These are phyloP conservation scores for Hortiboletus campestris DNA, from an alignment of 768 basidiomycete genomes.

Conservation along the genomic window DNA sequence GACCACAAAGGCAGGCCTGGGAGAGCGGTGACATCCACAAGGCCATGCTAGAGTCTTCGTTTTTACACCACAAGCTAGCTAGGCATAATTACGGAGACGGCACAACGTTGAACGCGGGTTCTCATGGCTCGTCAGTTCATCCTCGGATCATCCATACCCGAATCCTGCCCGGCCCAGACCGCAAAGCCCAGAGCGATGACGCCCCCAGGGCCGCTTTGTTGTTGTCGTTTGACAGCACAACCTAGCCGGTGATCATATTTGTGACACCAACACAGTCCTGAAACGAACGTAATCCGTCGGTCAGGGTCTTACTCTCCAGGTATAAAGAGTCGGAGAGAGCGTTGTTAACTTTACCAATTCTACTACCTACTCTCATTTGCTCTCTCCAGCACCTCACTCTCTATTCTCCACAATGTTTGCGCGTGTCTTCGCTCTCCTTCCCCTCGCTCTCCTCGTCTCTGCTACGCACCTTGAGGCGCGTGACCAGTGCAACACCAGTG, in stretches of 20 bases:
- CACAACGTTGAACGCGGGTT: too few species aligned
- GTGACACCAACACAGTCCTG: background rate
- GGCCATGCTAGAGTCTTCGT: too few species aligned
- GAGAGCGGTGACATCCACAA: too few species aligned
- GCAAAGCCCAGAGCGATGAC: too few species aligned
- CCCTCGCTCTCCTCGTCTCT: constrained; percentile 15
- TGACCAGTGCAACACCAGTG: constrained; percentile 7
- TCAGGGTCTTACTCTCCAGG: constrained; percentile 4
- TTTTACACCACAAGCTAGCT: too few species aligned
- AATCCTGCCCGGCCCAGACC: too few species aligned
- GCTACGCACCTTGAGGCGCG: constrained; percentile 7
- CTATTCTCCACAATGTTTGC: constrained; percentile 9
- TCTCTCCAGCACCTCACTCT: background rate
- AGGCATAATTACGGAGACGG: too few species aligned
- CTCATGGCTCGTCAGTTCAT: too few species aligned
- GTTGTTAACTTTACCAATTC: background rate
- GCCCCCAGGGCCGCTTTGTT: too few species aligned
- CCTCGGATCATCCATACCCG: too few species aligned
- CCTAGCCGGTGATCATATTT: background rate
- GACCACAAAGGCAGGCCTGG: too few species aligned
- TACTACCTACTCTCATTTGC: background rate
- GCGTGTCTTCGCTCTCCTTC: constrained; percentile 16
- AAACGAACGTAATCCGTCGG: constrained; percentile 2
- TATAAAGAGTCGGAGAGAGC: constrained; percentile 6
- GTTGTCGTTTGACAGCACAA: constrained; percentile 1